A percentile compares a stretch with the other conserved stretches of the same genome.
Conservation (phyloP, 164 flowering plant species). For the Stephania japonica region DNA sequence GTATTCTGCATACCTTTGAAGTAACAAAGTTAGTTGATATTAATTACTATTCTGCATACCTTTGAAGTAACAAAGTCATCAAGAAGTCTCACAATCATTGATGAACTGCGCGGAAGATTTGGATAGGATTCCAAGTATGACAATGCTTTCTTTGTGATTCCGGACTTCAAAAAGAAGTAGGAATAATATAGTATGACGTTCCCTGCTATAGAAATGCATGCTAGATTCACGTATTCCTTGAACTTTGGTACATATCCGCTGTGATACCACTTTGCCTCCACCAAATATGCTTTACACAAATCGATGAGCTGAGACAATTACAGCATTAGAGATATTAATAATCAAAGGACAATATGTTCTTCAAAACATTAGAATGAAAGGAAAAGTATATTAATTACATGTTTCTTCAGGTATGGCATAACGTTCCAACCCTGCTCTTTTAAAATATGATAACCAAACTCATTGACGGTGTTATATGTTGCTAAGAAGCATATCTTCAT, state of each 20-base stretch:
- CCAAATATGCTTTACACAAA: conserved; percentile 1
- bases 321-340: background rate
- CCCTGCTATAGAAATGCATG: background rate
- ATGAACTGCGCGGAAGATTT: background rate
- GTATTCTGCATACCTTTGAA: too few relatives aligned
- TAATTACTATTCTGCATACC: background rate
- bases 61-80: conserved; percentile 1
- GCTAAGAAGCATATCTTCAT: conserved; percentile 7
- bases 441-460: background rate
- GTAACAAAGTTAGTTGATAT: too few relatives aligned
- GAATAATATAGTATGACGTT: background rate
- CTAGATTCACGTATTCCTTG: background rate
- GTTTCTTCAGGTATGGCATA: conserved; percentile 2
- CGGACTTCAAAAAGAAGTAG: background rate
- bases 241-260: conserved; percentile 2
- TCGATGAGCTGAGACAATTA: background rate
- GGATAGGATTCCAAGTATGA: background rate
- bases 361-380: background rate
- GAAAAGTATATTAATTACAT: background rate
- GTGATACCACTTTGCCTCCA: conserved; percentile 7
- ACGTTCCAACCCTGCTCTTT: conserved; percentile 4
- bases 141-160: conserved; percentile 3
- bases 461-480: background rate
- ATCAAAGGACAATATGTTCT: too few relatives aligned
- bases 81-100: background rate